Evolutionary conservation across 176 grass and related monocot genomes (phyloP).

Genomic region (Avena atlantica): DNA sequence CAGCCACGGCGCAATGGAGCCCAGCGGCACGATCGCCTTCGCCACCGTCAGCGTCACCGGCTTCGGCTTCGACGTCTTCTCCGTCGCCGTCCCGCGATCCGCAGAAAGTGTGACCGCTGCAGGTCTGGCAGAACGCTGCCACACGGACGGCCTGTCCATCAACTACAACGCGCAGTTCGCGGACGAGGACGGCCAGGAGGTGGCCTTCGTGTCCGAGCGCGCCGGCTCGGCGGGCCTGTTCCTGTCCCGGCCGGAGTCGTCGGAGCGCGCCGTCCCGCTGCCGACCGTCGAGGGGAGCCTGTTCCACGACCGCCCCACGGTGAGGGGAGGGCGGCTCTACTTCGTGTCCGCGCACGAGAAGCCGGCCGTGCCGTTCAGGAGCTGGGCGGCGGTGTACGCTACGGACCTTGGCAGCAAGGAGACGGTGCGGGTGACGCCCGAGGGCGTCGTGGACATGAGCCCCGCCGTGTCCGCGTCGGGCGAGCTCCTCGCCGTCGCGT

Average conservation of each 20-base stretch:
- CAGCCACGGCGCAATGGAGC: conserved; percentile 56
- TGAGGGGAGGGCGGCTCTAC: conserved; percentile 50
- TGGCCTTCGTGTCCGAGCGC: conserved; percentile 85
- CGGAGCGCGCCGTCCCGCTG: conserved; percentile 48
- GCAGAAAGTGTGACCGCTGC: not conserved
- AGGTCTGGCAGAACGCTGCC: conserved; percentile 55
- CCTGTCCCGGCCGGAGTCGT: conserved; percentile 32
- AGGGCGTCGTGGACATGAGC: conserved; percentile 80
- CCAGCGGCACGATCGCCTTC: conserved; percentile 75
- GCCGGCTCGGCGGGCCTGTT: conserved; percentile 61
- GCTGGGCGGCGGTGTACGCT: conserved; percentile 83
- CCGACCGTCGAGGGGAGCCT: conserved; percentile 54
- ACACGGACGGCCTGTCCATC: conserved; percentile 80
- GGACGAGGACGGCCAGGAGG: conserved; percentile 58
- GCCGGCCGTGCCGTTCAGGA: conserved; percentile 55
- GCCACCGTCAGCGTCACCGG: conserved; percentile 57
- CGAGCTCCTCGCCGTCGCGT: conserved; percentile 71
- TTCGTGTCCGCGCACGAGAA: conserved; percentile 85
- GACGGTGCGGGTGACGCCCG: conserved; percentile 46
- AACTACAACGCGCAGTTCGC: conserved; percentile 90
- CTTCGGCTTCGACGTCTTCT: conserved; percentile 98
- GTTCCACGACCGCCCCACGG: conserved; percentile 83
- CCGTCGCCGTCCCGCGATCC: conserved; percentile 49
- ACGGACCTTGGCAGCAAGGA: conserved; percentile 31
- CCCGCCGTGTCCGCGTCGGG: conserved; percentile 71